These are phyloP conservation scores for Phytophthora macrochlamydospora DNA, from an alignment of 352 stramenopile species.

Conservation along the genomic window DNA sequence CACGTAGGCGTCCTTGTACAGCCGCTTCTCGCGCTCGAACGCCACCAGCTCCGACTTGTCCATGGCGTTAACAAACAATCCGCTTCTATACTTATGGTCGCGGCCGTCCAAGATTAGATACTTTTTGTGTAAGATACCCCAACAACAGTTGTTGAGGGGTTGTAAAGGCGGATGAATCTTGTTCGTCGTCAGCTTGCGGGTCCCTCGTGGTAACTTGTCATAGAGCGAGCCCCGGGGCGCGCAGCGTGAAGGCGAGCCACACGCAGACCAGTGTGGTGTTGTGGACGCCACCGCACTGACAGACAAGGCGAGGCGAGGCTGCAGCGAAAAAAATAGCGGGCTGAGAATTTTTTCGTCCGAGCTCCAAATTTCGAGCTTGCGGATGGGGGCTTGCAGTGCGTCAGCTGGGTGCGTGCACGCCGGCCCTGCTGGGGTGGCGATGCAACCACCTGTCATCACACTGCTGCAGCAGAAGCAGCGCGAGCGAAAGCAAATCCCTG, in stretches of 20 bases:
- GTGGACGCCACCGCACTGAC: too few relatives aligned
- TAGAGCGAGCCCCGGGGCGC: not conserved
- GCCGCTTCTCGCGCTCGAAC: slow-evolving; percentile 76
- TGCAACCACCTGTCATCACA: not conserved
- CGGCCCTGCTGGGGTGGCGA: too few relatives aligned
- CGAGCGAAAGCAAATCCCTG: not conserved
- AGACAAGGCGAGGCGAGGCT: not conserved
- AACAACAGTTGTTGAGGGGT: not conserved
- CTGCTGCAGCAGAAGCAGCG: not conserved
- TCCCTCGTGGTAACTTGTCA: not conserved
- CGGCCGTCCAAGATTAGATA: slow-evolving; percentile 13
- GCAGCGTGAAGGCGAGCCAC: too few relatives aligned
- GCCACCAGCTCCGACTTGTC: slow-evolving; percentile 60
- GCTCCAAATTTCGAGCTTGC: not conserved
- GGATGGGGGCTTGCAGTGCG: not conserved
- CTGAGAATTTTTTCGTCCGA: not conserved
- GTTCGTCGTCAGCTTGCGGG: not conserved
- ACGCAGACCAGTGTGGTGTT: too few relatives aligned
- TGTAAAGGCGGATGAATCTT: slow-evolving; percentile 6
- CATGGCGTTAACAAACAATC: slow-evolving; percentile 10
- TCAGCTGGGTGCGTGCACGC: not conserved
- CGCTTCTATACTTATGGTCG: not conserved
- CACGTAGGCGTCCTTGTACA: slow-evolving; percentile 81
- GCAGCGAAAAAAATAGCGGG: not conserved
- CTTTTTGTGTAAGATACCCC: not conserved